Evolutionary conservation across 1,139 yeast genomes (phyloP), one percentile per base, ranked within the genome.

Genomic region (Taphrina wiesneri): DNA sequence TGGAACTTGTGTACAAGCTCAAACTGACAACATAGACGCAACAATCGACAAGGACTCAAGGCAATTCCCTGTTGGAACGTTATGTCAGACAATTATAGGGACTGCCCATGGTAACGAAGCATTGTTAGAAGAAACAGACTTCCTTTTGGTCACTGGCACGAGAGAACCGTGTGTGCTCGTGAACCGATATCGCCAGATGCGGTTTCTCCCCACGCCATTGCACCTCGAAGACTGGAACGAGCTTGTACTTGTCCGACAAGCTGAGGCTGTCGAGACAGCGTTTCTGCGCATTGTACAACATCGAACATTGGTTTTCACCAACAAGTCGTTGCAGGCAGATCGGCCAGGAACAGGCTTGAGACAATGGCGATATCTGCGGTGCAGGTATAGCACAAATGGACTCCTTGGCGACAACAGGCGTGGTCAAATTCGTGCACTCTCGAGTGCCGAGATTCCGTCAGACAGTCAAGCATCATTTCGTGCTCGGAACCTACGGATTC

Each of bases 221-320:
- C 21, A 21, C n/a, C 49, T 28, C 2, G 49, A 45, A 6, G 49
- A 45, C n/a, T 45, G 49, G 49, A 45, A 45, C 49, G 49, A 45
- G n/a, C 30, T 45, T 11, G 28, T 45, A 21, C 49, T 4, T n/a
- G 6, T 45, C 49, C 5, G 28, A 21, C 7, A 11, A 21, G 28
- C 11, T 45, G 49, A 45, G 21, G 49, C 26, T 26, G n/a, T 23
- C n/a, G 49, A 19, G n/a, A 1, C 28, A 7, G 21, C 11, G 7
- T 28, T 23, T 9, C 49, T 45, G 25, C 9, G 45, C 34, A 11
- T 30, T 6, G 34, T 30, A 4, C 19, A n/a, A n/a, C 3, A 5
- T 39, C 5, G 19, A 23, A 45, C 13, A 17, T n/a, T 45, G 25
- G 3, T 45, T 21, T 13, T 45, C n/a, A 45, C 49, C 7, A 45